These are phyloP conservation scores for Sporisorium iseilematis-ciliati DNA, from an alignment of 1,284 basidiomycete species.

Conservation along the genomic window DNA sequence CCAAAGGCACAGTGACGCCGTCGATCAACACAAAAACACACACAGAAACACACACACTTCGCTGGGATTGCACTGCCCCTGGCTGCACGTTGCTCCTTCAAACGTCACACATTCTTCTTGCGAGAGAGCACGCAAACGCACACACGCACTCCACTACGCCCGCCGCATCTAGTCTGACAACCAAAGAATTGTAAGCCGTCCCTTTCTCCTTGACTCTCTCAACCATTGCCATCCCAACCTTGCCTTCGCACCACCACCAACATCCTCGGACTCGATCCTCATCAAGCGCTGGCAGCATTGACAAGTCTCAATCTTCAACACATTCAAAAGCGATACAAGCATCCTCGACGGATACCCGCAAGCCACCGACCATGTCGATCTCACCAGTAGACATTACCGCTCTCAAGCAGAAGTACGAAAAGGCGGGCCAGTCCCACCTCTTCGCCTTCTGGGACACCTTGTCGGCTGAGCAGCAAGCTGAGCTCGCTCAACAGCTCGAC, in stretches of 20 bases:
- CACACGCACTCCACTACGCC: slow-evolving; percentile 8
- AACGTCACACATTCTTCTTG: slow-evolving; percentile 33
- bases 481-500: slow-evolving; percentile 81
- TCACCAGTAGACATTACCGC: slow-evolving; percentile 36
- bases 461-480: slow-evolving; percentile 76
- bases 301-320: neutral
- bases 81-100: slow-evolving; percentile 1
- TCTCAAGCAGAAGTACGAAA: slow-evolving; percentile 70
- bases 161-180: slow-evolving; percentile 7
- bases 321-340: slow-evolving; percentile 5
- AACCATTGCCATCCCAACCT: neutral
- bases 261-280: neutral
- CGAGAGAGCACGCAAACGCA: slow-evolving; percentile 8
- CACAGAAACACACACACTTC: neutral
- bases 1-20: slow-evolving; percentile 11
- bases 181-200: neutral
- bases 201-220: neutral
- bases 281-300: slow-evolving; percentile 10
- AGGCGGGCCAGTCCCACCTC: slow-evolving; percentile 88
- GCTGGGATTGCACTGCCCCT: slow-evolving; percentile 6
- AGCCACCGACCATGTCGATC: slow-evolving; percentile 23
- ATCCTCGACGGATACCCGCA: neutral
- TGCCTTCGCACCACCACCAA: slow-evolving; percentile 12
- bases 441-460: slow-evolving; percentile 87
- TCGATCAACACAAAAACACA: slow-evolving; percentile 35